phyloP scores from a whole-genome alignment of 1,284 basidiomycete genomes.

The Trichosporon coremiiforme region DNA sequence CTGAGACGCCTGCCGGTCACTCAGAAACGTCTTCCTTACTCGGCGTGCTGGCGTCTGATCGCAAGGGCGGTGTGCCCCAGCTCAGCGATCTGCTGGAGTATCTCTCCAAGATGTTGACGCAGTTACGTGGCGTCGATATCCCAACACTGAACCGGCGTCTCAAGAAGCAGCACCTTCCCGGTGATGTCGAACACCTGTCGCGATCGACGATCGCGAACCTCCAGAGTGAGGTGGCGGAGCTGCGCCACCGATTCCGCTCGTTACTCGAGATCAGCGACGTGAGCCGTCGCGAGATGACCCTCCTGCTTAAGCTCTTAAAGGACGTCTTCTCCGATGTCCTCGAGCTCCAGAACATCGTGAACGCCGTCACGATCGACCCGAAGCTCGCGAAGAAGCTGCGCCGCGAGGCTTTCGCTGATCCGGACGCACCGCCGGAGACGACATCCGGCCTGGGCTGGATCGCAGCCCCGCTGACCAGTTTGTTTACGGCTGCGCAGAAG shows the following conservation, averaged over 20 bases:
- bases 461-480: slow-evolving; percentile 59
- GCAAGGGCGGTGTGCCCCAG: background rate
- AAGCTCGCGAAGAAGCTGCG: slow-evolving; percentile 70
- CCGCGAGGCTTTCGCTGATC: slow-evolving; percentile 61
- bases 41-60: background rate
- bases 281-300: slow-evolving; percentile 78
- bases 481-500: slow-evolving; percentile 46
- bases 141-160: slow-evolving; percentile 83
- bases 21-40: slow-evolving; percentile 12
- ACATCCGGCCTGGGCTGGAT: slow-evolving; percentile 66
- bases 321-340: slow-evolving; percentile 84
- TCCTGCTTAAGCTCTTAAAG: slow-evolving; percentile 79
- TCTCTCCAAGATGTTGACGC: slow-evolving; percentile 66
- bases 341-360: slow-evolving; percentile 76
- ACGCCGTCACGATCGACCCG: slow-evolving; percentile 89
- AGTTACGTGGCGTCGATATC: slow-evolving; percentile 79
- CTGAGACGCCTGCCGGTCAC: background rate
- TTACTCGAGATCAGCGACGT: slow-evolving; percentile 65
- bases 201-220: slow-evolving; percentile 78
- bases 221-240: slow-evolving; percentile 67
- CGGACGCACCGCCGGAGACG: slow-evolving; percentile 58
- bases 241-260: slow-evolving; percentile 73
- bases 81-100: slow-evolving; percentile 55
- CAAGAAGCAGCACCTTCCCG: slow-evolving; percentile 82
- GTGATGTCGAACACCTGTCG: slow-evolving; percentile 86